Evolutionary conservation across 2,329 filamentous ascomycete species (phyloP).

Genomic region (Talaromyces atroroseus): DNA sequence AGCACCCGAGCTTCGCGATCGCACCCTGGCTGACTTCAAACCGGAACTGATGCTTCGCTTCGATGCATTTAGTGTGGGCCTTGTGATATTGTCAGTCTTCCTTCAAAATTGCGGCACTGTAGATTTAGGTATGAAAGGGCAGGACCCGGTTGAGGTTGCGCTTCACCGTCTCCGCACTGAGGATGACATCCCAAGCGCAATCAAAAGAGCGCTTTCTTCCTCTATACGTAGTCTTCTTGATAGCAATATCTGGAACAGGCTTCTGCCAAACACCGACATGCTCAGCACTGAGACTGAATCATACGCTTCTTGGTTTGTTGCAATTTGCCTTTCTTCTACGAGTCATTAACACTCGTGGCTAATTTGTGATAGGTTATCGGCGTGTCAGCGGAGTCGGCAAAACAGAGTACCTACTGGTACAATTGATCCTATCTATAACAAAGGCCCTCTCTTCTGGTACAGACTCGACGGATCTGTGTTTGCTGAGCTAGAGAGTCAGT

Average conservation of each 20-base stretch:
- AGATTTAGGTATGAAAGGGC: constrained; percentile 9
- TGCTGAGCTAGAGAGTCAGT: constrained; percentile 22
- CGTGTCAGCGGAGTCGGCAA: constrained; percentile 15
- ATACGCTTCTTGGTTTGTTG: constrained; percentile 22
- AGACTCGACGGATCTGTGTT: constrained; percentile 20
- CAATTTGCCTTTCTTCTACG: not conserved
- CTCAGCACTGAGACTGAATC: constrained; percentile 17
- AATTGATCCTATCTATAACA: constrained; percentile 24
- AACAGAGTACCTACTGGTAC: constrained; percentile 16
- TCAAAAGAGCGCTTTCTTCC: constrained; percentile 18
- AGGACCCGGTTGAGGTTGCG: constrained; percentile 12
- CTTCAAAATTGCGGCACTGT: constrained; percentile 15
- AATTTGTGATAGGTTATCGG: constrained; percentile 18
- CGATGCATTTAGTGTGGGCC: constrained; percentile 24
- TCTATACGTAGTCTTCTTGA: constrained; percentile 18
- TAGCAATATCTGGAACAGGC: constrained; percentile 20
- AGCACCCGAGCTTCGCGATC: constrained; percentile 18
- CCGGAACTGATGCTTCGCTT: constrained; percentile 23
- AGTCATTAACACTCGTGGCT: not conserved
- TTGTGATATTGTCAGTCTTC: constrained; percentile 23
- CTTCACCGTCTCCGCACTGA: constrained; percentile 15
- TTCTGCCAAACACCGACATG: constrained; percentile 18
- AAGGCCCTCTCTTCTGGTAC: constrained; percentile 26
- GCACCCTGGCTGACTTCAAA: constrained; percentile 15
- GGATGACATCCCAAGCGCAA: constrained; percentile 16